phyloP scores from a whole-genome alignment of 192 early-diverging fungal genomes.

The Entomortierella chlamydospora region DNA sequence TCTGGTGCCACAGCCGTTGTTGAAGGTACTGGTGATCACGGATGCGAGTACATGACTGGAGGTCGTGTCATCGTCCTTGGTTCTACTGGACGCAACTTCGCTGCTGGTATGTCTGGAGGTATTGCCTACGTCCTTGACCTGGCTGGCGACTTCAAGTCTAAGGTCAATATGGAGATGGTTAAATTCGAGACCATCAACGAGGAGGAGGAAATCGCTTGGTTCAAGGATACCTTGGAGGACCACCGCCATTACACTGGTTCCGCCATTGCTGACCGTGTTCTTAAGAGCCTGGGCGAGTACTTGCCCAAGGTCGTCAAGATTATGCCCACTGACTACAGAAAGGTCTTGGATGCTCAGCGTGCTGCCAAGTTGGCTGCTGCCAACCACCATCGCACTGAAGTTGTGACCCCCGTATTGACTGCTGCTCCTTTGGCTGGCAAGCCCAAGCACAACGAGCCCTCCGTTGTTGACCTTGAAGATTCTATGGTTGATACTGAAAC shows the following conservation, averaged over 20 bases:
- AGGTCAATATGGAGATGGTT: conserved; percentile 94
- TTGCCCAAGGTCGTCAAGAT: conserved; percentile 92
- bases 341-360: conserved; percentile 77
- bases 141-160: conserved; percentile 69
- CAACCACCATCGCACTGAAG: conserved; percentile 33
- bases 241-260: conserved; percentile 89
- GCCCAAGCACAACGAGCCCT: conserved; percentile 66
- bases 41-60: conserved; percentile 99
- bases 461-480: conserved; percentile 91
- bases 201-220: conserved; percentile 77
- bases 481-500: conserved; percentile 81
- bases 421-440: conserved; percentile 45
- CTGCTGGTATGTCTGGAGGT: conserved; percentile 98
- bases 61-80: conserved; percentile 93
- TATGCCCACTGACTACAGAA: conserved; percentile 92
- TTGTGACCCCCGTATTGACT: conserved; percentile 43
- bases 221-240: conserved; percentile 83
- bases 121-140: conserved; percentile 93
- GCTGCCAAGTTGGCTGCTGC: conserved; percentile 50
- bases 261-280: conserved; percentile 72
- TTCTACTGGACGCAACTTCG: conserved; percentile 94
- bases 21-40: conserved; percentile 98
- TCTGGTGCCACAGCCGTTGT: conserved; percentile 96
- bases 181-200: conserved; percentile 85
- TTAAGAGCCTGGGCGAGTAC: conserved; percentile 76